A percentile compares a stretch with the other conserved stretches of the same genome.
Conservation (phyloP, 2,329 filamentous ascomycete genomes). For the Diaporthe vexans region DNA sequence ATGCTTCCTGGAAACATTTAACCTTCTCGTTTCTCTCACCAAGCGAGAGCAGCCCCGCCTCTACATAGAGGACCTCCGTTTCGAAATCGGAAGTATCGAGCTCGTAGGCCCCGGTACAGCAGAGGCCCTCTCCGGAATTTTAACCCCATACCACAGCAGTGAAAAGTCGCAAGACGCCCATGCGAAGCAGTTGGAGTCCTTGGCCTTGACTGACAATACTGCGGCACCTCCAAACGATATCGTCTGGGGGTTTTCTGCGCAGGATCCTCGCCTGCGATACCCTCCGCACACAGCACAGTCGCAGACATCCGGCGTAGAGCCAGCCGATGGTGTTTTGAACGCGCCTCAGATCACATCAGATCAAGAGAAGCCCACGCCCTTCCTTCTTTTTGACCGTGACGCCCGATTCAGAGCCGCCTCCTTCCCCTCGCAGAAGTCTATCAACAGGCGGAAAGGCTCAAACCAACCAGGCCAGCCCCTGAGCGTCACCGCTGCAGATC, state of each 20-base stretch:
- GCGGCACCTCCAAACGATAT: constrained; percentile 78
- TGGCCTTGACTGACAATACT: constrained; percentile 75
- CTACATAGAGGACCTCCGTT: constrained; percentile 77
- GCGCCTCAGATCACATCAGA: constrained; percentile 49
- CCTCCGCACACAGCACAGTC: constrained; percentile 73
- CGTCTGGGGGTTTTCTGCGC: constrained; percentile 78
- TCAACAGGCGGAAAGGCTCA: constrained; percentile 81
- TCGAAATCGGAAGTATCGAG: constrained; percentile 74
- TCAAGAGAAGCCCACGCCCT: constrained; percentile 45
- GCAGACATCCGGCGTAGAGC: constrained; percentile 46
- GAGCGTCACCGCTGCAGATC: constrained; percentile 71
- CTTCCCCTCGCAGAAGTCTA: constrained; percentile 81
- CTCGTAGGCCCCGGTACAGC: constrained; percentile 79
- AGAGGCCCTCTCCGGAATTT: constrained; percentile 79
- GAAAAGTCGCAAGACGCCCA: constrained; percentile 55
- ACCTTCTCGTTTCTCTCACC: constrained; percentile 69
- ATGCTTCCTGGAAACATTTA: constrained; percentile 79
- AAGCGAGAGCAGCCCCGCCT: constrained; percentile 74
- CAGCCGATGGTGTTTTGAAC: neutral
- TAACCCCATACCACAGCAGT: constrained; percentile 66
- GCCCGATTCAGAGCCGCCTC: constrained; percentile 74
- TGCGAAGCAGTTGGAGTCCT: constrained; percentile 62
- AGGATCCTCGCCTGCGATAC: constrained; percentile 85
- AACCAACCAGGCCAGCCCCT: constrained; percentile 75
- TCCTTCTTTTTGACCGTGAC: constrained; percentile 77